Evolutionary conservation across 1,139 yeast genomes (phyloP), one percentile per base, ranked within the genome.

Genomic region (Blastobotrys buckinghamii): DNA sequence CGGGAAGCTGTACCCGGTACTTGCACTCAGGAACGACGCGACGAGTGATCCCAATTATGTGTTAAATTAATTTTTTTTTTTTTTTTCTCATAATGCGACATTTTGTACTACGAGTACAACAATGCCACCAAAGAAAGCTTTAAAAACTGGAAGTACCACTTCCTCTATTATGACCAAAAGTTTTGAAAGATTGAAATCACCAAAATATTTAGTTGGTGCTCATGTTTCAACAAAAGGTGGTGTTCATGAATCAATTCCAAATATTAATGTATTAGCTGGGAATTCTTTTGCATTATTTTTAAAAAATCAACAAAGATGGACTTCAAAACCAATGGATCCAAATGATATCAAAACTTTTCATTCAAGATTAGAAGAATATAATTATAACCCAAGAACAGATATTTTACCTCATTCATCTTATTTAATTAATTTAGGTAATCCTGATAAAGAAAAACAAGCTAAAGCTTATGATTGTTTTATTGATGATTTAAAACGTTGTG

Each of bases 341-440:
- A 81, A 77, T n/a, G 96, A 86, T 59, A 80, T 83, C 10, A 65
- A 65, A 3, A 77, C 79, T 55, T 92, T 90, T 68, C 76, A 76
- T 54, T 70, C 71, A 3, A 70, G 79, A 19, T 87, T 96, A 63
- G 69, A 73, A 47, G 68, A 77, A 49, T 74, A 76, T 60, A 78
- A 82, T 1, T 90, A 82, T 65, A 77, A 89, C 61, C 82, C 96
- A 1, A 62, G 77, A 47, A 83, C 82, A 17, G 95, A 89, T 59
- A 75, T 89, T 42, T 73, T 92, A 47, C 98, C 98, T 0, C 99
- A 92, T 65, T 97, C 97, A 0, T 87, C 95, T 22, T 92, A 90
- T 64, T 81, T 92, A 59, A 89, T 92, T 60, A 92, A 92, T 61
- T 69, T 92, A 55, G 97, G 95, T 16, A 89, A 88, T 56, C 97